A percentile compares a stretch with the other conserved stretches of the same genome.
These are phyloP conservation scores for Akanthomyces dipterigenus DNA, from an alignment of 2,329 filamentous ascomycete genomes.

Conservation along the genomic window DNA sequence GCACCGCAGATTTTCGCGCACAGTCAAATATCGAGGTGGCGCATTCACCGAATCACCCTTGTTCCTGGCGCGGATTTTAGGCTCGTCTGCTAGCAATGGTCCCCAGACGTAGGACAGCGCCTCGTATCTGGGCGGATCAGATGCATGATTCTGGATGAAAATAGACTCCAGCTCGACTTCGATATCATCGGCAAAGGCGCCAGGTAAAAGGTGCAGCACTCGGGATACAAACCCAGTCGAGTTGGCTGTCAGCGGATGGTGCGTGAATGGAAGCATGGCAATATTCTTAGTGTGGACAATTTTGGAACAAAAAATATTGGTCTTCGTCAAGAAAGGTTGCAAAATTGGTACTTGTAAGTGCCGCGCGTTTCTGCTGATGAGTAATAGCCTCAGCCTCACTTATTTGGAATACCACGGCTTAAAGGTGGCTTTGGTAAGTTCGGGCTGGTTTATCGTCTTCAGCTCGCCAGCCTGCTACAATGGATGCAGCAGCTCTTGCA, in stretches of 20 bases:
- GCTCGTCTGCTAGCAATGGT: constrained; percentile 8
- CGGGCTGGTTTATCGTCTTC: neutral
- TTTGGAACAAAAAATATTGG: too few species aligned
- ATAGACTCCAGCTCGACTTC: neutral
- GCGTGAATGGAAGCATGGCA: neutral
- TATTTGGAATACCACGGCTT: too few species aligned
- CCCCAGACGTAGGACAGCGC: constrained; percentile 20
- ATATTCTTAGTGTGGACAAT: too few species aligned
- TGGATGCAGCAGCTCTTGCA: too few species aligned
- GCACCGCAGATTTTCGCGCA: neutral
- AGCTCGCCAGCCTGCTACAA: too few species aligned
- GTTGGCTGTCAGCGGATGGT: neutral
- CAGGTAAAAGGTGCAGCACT: neutral
- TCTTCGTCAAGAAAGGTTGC: too few species aligned
- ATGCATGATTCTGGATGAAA: neutral
- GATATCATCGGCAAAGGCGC: neutral
- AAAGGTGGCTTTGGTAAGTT: neutral
- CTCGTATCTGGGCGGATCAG: constrained; percentile 11
- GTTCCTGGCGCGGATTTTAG: constrained; percentile 14
- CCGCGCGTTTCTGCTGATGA: too few species aligned
- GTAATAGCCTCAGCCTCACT: too few species aligned
- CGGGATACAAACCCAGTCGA: neutral
- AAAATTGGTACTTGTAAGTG: too few species aligned
- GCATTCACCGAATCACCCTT: neutral
- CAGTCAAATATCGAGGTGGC: neutral